Percentiles rank a stretch among this genome's conserved stretches.
Conservation (phyloP, 306 rosid genomes). For the Fragaria nilgerrensis region DNA sequence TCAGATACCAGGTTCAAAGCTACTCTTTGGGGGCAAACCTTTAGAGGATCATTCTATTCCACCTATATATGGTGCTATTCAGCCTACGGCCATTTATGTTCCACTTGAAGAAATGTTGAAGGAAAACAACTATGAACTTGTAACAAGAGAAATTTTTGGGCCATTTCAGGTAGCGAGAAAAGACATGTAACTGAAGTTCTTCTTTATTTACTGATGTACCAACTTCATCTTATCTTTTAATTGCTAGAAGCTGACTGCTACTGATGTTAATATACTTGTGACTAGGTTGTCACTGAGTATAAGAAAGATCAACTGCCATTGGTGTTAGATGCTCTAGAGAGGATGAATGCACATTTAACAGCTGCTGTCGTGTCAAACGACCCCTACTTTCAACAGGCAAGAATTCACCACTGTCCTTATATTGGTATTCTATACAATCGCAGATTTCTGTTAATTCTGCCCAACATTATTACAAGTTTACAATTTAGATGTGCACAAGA, state of each 20-base stretch:
- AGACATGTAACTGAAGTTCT: not conserved
- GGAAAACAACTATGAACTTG: constrained; percentile 68
- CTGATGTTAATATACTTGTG: constrained; percentile 5
- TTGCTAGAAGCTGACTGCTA: not conserved
- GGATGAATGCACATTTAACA: constrained; percentile 87
- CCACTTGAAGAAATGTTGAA: constrained; percentile 87
- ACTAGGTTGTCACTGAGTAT: constrained; percentile 73
- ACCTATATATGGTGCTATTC: constrained; percentile 68
- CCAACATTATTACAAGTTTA: not conserved
- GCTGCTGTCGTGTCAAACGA: constrained; percentile 96
- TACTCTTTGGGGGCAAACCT: constrained; percentile 87
- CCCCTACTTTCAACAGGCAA: constrained; percentile 74
- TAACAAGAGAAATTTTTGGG: constrained; percentile 87
- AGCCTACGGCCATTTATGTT: constrained; percentile 83
- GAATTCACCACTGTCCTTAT: constrained; percentile 9
- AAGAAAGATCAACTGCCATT: constrained; percentile 60
- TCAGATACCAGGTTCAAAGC: constrained; percentile 78
- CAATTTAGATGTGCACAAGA: not conserved
- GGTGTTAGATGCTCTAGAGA: constrained; percentile 82
- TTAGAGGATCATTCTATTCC: constrained; percentile 80
- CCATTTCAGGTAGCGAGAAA: constrained; percentile 77
- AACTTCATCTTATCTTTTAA: not conserved
- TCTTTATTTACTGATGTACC: not conserved
- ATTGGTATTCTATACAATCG: not conserved
- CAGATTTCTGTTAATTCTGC: not conserved